Percentiles rank a stretch among this genome's conserved stretches.
Conservation (phyloP, 1,284 basidiomycete species). For the Ustilago vetiveriae region DNA sequence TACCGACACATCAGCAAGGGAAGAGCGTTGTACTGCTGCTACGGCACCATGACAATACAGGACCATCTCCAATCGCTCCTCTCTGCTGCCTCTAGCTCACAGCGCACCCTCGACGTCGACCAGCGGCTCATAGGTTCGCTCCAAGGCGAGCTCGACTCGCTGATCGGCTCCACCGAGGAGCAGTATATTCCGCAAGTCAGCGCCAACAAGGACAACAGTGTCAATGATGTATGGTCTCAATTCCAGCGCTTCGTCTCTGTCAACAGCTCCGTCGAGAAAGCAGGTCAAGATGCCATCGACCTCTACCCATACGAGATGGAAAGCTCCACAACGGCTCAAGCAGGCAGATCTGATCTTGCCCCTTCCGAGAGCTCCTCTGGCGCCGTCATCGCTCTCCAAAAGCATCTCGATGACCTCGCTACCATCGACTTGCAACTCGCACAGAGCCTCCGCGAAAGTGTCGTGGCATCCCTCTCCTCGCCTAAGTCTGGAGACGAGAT, state of each 20-base stretch:
- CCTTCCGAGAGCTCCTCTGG: constrained; percentile 6
- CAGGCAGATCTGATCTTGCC: constrained; percentile 5
- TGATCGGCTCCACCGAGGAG: constrained; percentile 10
- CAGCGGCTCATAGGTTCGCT: constrained; percentile 37
- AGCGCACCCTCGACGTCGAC: constrained; percentile 39
- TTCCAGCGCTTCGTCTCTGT: constrained; percentile 23
- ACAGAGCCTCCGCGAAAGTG: constrained; percentile 26
- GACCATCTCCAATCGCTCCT: constrained; percentile 32
- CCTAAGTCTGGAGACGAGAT: constrained; percentile 73
- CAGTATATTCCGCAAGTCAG: background rate
- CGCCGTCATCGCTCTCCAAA: constrained; percentile 20
- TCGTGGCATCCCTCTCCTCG: constrained; percentile 23
- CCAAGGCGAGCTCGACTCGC: constrained; percentile 15
- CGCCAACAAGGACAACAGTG: background rate
- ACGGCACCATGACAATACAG: constrained; percentile 21
- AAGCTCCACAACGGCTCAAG: constrained; percentile 1
- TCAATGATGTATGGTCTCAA: constrained; percentile 24
- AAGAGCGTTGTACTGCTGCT: too few species aligned
- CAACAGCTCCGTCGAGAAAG: constrained; percentile 10
- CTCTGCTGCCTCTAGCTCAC: constrained; percentile 33
- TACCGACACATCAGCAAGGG: too few species aligned
- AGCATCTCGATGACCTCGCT: constrained; percentile 29
- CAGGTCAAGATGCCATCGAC: constrained; percentile 24
- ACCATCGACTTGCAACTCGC: constrained; percentile 32
- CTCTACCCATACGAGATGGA: constrained; percentile 22